Conservation (phyloP, 805 yeast genomes). For the Metschnikowia arizonensis region DNA sequence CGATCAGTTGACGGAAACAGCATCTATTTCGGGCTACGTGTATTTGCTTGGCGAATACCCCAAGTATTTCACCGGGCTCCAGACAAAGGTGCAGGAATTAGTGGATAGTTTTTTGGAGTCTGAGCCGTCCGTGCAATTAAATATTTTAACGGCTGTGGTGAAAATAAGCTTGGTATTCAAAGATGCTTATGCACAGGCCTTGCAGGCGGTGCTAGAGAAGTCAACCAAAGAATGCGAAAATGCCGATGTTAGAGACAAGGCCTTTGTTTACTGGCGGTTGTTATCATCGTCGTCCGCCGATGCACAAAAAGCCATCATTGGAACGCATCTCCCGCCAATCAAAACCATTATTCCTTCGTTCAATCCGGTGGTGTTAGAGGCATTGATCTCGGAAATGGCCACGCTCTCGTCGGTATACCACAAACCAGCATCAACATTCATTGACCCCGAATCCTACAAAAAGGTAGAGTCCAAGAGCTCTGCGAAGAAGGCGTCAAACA, state of each 20-base stretch:
- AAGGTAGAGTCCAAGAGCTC: conserved; percentile 15
- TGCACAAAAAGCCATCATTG: conserved; percentile 49
- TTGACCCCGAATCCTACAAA: conserved; percentile 35
- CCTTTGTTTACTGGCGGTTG: conserved; percentile 76
- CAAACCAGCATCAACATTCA: conserved; percentile 68
- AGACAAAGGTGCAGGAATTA: conserved; percentile 42
- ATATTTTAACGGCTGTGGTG: conserved; percentile 58
- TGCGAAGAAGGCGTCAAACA: conserved; percentile 20
- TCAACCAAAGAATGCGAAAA: conserved; percentile 66
- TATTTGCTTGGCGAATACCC: conserved; percentile 75
- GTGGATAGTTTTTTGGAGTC: conserved; percentile 53
- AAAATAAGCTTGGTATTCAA: conserved; percentile 40
- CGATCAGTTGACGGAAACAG: conserved; percentile 46
- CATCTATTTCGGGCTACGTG: conserved; percentile 55
- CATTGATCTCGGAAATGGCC: conserved; percentile 69
- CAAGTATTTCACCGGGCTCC: conserved; percentile 51
- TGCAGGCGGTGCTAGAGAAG: conserved; percentile 57
- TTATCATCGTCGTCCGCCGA: conserved; percentile 46
- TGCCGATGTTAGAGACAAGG: conserved; percentile 77
- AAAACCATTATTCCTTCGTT: conserved; percentile 68
- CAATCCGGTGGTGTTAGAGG: conserved; percentile 63
- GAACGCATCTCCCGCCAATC: conserved; percentile 65
- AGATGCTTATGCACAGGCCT: conserved; percentile 33
- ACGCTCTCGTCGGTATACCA: conserved; percentile 87
- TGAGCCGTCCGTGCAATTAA: conserved; percentile 58